Base-by-base conservation (phyloP, 495 filamentous ascomycete genomes). In the Podospora didyma region DNA sequence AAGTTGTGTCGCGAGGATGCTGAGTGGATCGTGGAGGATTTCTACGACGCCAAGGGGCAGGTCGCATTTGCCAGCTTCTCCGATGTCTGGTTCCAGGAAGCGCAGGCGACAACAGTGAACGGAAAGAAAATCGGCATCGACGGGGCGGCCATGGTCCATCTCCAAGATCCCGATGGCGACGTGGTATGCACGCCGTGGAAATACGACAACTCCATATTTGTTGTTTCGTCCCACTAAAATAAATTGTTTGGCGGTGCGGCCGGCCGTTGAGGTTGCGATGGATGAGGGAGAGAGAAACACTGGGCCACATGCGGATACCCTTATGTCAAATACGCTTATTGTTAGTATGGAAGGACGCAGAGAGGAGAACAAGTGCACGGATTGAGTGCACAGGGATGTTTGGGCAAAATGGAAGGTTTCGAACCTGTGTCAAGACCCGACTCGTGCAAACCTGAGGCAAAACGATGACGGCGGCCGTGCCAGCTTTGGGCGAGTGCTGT, bases 1-100 rank as follows among this genome's bases (percentile, higher is more conserved):
- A 53, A 49, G 44, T 62, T 71, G 42, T 71, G 66, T 48, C 62
- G 64, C 19, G 20, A 54, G 53, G 69, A 73, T 51, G 67, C 65
- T 24, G 71, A 72, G 39, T 74, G 73, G 71, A 69, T 75, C n/a
- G 56, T 75, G 7, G 72, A 74, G 57, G 70, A 73, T 55, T 70
- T 62, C 24, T 67, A 70, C 39, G 58, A 64, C 11, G 46, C 51
- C 17, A 51, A 56, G 14, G 51, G 56, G 35, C 60, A 68, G 54
- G 66, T 74, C 14, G 34, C 58, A 2, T 67, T 75, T 49, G 69
- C 67, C 11, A 42, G 55, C 37, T 76, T 76, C 49, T 57, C 60
- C 22, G 65, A 70, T 11, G 53, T 75, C 20, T 70, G 69, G 60
- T 76, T 76, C 58, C 60, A 66, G 20, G 57, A 71, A 7, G 56